phyloP scores from a whole-genome alignment of 2,329 filamentous ascomycete species.

The Furcasterigmium furcatum region DNA sequence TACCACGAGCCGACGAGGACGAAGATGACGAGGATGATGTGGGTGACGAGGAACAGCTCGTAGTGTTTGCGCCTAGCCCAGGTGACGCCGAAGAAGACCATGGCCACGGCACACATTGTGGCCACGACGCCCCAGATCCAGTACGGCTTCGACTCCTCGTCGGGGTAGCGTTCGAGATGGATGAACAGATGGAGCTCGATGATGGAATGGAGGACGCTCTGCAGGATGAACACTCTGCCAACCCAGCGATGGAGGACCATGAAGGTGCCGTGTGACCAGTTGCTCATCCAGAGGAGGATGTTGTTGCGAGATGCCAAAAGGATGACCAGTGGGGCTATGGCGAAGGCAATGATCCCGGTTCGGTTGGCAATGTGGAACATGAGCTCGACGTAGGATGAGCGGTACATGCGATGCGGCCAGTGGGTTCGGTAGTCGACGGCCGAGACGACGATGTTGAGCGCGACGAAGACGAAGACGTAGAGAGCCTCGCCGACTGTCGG shows the following conservation, averaged over 20 bases:
- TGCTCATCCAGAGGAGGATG: slow-evolving; percentile 2
- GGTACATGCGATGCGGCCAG: no score
- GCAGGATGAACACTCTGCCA: slow-evolving; percentile 5
- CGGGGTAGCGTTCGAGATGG: slow-evolving; percentile 2
- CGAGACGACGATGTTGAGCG: slow-evolving; percentile 29
- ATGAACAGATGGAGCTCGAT: slow-evolving; percentile 6
- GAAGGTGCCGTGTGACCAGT: slow-evolving; percentile 8
- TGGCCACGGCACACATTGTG: slow-evolving; percentile 19
- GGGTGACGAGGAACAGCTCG: slow-evolving; percentile 17
- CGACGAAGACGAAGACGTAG: slow-evolving; percentile 26
- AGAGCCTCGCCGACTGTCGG: slow-evolving; percentile 30
- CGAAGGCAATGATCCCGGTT: slow-evolving; percentile 7
- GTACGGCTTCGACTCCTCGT: slow-evolving; percentile 9
- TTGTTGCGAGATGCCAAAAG: slow-evolving; percentile 7
- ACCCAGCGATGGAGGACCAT: slow-evolving; percentile 9
- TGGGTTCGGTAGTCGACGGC: slow-evolving; percentile 20
- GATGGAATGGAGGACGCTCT: slow-evolving; percentile 5
- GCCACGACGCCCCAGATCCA: slow-evolving; percentile 21
- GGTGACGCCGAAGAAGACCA: slow-evolving; percentile 19
- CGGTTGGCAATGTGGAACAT: slow-evolving; percentile 20
- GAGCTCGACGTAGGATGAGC: slow-evolving; percentile 7
- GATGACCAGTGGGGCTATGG: slow-evolving; percentile 5
- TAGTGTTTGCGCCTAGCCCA: slow-evolving; percentile 15
- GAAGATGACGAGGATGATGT: slow-evolving; percentile 13
- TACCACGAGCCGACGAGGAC: slow-evolving; percentile 16